Base-by-base conservation (phyloP, 257 asterid species). In the Lantana camara region DNA sequence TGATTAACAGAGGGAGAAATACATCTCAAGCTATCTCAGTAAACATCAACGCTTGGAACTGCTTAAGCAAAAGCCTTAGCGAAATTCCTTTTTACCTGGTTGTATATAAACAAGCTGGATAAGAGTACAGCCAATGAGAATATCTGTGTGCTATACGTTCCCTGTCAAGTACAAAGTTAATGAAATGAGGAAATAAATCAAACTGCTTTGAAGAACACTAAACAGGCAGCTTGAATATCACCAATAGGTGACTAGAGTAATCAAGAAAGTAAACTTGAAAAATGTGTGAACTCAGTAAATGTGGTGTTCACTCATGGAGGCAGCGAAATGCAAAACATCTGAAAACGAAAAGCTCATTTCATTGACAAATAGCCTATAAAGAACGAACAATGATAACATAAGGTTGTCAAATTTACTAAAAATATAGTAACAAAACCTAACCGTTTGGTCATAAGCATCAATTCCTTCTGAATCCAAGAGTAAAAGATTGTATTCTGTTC, bases 401-500 rank as follows among this genome's bases (percentile, higher is more conserved):
- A 19, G 47, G 65, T 44, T 40, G 47, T 44, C 50, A 54, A 59
- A 65, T 45, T 12, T 44, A n/a, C 52, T 24, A 35, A 42, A 13
- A 51, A 30, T 40, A 40, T 38, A 58, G 71, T 65, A 63, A 27
- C 14, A 58, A 60, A 73, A 67, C 68, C 95, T 81, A 34, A 94
- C 99, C 79, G 99, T 94, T 78, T 94, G 99, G 75, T 94, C 99
- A 80, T 91, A 94, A 29, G 99, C 95, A 80, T 94, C 99, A 57
- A 94, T 94, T 77, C 99, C 99, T 83, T 94, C 99, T 1, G 94
- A 75, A 66, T 94, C 99, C 75, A 94, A 72, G 63, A 94, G 96
- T 73, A 94, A 76, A 21, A 94, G 98, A 77, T 68, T 94, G 88
- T 84, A 94, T 56, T 88, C 96, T 10, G 99, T 94, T 77, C 96